Conservation (phyloP, 176 grass and related monocot species). For the Metroxylon sagu region DNA sequence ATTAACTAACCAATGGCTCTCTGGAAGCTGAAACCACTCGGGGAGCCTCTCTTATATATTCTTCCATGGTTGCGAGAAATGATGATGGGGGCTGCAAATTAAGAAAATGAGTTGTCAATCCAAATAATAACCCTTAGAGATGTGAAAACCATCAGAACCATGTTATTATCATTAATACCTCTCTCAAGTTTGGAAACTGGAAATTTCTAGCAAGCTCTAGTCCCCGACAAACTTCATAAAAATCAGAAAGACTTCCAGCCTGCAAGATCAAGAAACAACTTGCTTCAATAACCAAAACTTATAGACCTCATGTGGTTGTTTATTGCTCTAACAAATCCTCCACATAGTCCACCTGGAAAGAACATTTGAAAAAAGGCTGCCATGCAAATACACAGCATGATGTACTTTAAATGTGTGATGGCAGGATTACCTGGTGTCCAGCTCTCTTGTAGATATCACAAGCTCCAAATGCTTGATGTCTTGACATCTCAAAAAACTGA, state of each 20-base stretch:
- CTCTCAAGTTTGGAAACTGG: constrained; percentile 90
- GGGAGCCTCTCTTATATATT: constrained; percentile 89
- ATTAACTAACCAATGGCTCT: constrained; percentile 53
- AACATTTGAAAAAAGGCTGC: no score
- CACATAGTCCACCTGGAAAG: no score
- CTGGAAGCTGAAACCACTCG: constrained; percentile 55
- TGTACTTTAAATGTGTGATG: constrained; percentile 1
- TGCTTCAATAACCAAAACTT: neutral
- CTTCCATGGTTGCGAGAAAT: constrained; percentile 91
- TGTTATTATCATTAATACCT: constrained; percentile 38
- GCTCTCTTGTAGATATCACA: constrained; percentile 85
- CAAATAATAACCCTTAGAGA: no score
- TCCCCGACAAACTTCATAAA: constrained; percentile 84
- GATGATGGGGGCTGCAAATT: constrained; percentile 74
- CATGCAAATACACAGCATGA: no score
- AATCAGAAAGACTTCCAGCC: constrained; percentile 91
- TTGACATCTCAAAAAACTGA: constrained; percentile 98
- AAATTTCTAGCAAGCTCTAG: constrained; percentile 95
- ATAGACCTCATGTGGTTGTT: no score
- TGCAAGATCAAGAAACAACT: constrained; percentile 32
- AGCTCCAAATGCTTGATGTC: constrained; percentile 77
- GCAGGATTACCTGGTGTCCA: constrained; percentile 69
- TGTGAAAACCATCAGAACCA: neutral
- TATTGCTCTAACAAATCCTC: no score
- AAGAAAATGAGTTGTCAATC: constrained; percentile 1